Base-by-base conservation (phyloP, 306 rosid species). In the Corylus americana region DNA sequence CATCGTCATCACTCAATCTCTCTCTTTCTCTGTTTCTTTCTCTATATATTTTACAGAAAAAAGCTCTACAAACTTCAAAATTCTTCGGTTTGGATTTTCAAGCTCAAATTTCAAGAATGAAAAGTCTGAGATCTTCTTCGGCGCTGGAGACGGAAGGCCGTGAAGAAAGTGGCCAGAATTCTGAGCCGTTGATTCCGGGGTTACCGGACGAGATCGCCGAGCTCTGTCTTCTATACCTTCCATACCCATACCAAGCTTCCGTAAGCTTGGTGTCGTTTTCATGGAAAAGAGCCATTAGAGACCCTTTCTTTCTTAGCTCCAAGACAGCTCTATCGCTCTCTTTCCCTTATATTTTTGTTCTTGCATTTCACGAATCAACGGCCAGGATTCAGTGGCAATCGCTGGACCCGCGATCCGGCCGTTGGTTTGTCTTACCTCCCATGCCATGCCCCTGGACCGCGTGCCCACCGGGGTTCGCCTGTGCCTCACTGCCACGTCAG, bases 201-300 rank as follows among this genome's bases (percentile, higher is more conserved):
- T 79, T 92, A 2, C 94, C 97, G 0, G 61, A 90, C 73, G 90
- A 90, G 78, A 79, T 92, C 18, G 82, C 94, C 7, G 89, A 84
- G 80, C 85, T 92, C 0, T 92, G 97, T 76, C 94, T 92, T 22
- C 88, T 90, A 20, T 89, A 73, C 47, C 83, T 92, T 80, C 94
- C 97, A 0, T 92, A 90, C 42, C 97, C 97, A 0, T 90, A 88
- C 81, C 92, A 81, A 3, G 62, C 89, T 29, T 44, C 87, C 22
- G 83, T 81, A 0, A 91, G 97, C 66, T 83, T 89, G 44, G 92
- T 92, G 35, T 92, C 91, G 0, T 84, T 86, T 0, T 79, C 91
- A 2, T 90, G 93, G 97, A 90, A 87, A 88, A 87, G 74, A 83
- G 83, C 89, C 57, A 83, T 88, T 4, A 73, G 85, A 0, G 48